Evolutionary conservation across 2,329 filamentous ascomycete species (phyloP).

Genomic region (Hypoxylon sp.): DNA sequence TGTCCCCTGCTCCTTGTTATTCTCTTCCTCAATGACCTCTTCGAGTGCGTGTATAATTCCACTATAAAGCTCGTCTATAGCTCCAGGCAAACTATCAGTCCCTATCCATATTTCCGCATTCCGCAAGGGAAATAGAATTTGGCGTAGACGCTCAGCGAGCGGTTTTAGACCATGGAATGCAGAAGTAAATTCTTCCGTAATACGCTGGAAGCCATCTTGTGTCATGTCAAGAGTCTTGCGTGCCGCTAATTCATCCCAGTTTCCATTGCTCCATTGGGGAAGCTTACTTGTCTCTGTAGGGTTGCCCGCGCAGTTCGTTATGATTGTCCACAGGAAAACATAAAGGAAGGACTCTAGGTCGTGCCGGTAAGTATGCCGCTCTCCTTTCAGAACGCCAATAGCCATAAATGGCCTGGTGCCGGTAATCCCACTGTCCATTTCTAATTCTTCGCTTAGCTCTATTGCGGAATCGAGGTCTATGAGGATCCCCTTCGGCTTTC

Average conservation of each 20-base stretch:
- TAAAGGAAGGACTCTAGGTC: slow-evolving; percentile 51
- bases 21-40: slow-evolving; percentile 32
- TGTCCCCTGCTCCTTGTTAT: neutral
- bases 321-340: slow-evolving; percentile 48
- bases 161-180: slow-evolving; percentile 45
- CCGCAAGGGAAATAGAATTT: slow-evolving; percentile 43
- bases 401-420: slow-evolving; percentile 49
- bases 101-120: slow-evolving; percentile 43
- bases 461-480: slow-evolving; percentile 49
- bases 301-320: slow-evolving; percentile 41
- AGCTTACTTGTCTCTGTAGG: slow-evolving; percentile 44
- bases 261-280: slow-evolving; percentile 44
- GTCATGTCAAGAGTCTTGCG: slow-evolving; percentile 45
- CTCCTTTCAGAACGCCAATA: slow-evolving; percentile 46
- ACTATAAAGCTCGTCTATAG: slow-evolving; percentile 41
- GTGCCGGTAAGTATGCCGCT: slow-evolving; percentile 48
- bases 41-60: slow-evolving; percentile 57
- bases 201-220: slow-evolving; percentile 35
- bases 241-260: slow-evolving; percentile 40
- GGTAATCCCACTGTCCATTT: slow-evolving; percentile 26
- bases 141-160: slow-evolving; percentile 38
- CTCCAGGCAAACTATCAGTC: slow-evolving; percentile 42
- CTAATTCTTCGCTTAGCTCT: slow-evolving; percentile 30
- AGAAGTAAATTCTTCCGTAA: slow-evolving; percentile 44
- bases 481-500: slow-evolving; percentile 42